These are phyloP conservation scores for Takashimella koratensis DNA, from an alignment of 1,284 basidiomycete genomes.

Conservation along the genomic window DNA sequence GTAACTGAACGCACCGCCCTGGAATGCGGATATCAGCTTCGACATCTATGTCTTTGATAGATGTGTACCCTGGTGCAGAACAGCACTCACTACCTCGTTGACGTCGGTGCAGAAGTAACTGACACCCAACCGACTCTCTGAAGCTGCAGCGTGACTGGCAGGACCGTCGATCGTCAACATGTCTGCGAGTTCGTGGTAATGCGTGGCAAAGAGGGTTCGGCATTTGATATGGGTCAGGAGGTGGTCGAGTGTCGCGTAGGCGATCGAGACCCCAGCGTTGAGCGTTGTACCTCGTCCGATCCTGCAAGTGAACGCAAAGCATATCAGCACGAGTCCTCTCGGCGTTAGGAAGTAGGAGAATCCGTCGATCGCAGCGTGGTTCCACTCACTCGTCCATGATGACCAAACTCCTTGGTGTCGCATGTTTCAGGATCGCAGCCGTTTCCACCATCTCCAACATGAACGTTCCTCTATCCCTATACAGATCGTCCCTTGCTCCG, in stretches of 20 bases:
- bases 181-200: conserved; percentile 89
- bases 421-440: conserved; percentile 61
- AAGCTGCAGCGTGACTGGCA: conserved; percentile 12
- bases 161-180: conserved; percentile 59
- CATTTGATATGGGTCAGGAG: conserved; percentile 70
- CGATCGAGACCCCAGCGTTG: conserved; percentile 85
- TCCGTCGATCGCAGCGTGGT: no score
- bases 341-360: no score
- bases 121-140: conserved; percentile 55
- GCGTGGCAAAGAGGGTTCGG: conserved; percentile 88
- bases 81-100: conserved; percentile 62
- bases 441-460: conserved; percentile 55
- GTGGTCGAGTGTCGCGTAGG: conserved; percentile 84
- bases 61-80: no score
- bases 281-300: conserved; percentile 91
- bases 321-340: background rate
- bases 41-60: no score
- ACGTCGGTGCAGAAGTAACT: conserved; percentile 87
- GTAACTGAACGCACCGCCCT: conserved; percentile 73
- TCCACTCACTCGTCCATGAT: conserved; percentile 79
- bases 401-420: conserved; percentile 76
- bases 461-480: conserved; percentile 87
- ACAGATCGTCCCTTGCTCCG: conserved; percentile 94
- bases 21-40: no score
- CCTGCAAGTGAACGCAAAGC: conserved; percentile 10